Evolutionary conservation across 2,329 filamentous ascomycete species (phyloP), one percentile per base, ranked within the genome.

Genomic region (Decorospora gaudefroyi): DNA sequence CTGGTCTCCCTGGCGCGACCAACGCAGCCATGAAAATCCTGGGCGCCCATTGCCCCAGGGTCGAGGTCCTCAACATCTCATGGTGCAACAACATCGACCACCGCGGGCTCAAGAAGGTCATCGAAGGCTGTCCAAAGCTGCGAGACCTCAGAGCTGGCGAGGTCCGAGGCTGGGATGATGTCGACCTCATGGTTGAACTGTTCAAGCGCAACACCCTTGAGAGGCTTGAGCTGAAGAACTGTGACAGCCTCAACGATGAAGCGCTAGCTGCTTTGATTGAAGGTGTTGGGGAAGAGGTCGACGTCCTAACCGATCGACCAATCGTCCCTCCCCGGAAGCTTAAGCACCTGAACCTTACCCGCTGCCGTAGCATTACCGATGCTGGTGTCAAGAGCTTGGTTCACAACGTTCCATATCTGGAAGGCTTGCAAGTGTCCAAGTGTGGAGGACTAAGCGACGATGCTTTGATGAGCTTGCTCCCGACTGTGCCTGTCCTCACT

Each of bases 31-130:
- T 95, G 81, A 88, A 86, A 62, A 89, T 95, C 47, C 86, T 99
- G 47, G 85, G 88, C 1, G 78, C 86, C 39, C 85, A 86, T 26
- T 97, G 92, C 60, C 84, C 85, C 1, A 84, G 86, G 34, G 76
- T 99, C n/a, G 85, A 95, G 69, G 79, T 82, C 42, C 79, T 97
- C 54, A 95, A 96, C 61, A 82, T 97, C 13, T 95, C 90, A 0
- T 97, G 92, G 90, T 99, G 93, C 73, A 85, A 84, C 55, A 86
- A 90, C 49, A 83, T 96, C 64, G 86, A 93, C 62, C 86, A 88
- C 6, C 76, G 81, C 9, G 91, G 90, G 4, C 74, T 97, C 40
- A 82, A 79, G 52, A 80, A 80, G 37, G 79, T 99, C 2, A 74
- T 96, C 1, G 77, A 86, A 47, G 80, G 80, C 2, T 97, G 93